phyloP scores from a whole-genome alignment of 1,139 yeast genomes.

The Hyphopichia khmerensis region DNA sequence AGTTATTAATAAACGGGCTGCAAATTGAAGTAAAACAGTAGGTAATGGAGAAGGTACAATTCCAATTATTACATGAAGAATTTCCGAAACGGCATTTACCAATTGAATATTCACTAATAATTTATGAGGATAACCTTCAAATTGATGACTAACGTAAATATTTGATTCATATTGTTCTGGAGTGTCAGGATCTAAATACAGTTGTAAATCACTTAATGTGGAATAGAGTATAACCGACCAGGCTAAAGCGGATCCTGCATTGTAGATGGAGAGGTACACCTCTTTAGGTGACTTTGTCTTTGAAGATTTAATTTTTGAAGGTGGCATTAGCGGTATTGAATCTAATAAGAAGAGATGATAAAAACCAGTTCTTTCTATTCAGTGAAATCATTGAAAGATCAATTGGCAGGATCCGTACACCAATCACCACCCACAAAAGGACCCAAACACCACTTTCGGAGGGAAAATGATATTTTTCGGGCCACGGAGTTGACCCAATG shows the following conservation, averaged over 20 bases:
- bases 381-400: no score
- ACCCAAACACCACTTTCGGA: no score
- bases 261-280: slow-evolving; percentile 44
- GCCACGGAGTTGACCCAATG: no score
- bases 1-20: slow-evolving; percentile 33
- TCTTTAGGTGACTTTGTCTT: not conserved
- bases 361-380: no score
- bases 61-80: slow-evolving; percentile 24
- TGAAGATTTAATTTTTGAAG: no score
- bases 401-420: no score
- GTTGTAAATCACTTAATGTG: slow-evolving; percentile 15
- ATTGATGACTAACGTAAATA: slow-evolving; percentile 11
- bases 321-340: no score
- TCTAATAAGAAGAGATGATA: no score
- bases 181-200: slow-evolving; percentile 5
- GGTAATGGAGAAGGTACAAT: slow-evolving; percentile 30
- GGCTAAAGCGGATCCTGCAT: slow-evolving; percentile 60
- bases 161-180: slow-evolving; percentile 1
- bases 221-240: slow-evolving; percentile 56
- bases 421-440: no score
- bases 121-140: slow-evolving; percentile 27
- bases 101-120: slow-evolving; percentile 27
- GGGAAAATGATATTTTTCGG: no score
- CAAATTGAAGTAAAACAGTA: slow-evolving; percentile 29
- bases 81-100: slow-evolving; percentile 29